Evolutionary conservation across 176 grass and related monocot species (phyloP).

Genomic region (Carex littledalei): DNA sequence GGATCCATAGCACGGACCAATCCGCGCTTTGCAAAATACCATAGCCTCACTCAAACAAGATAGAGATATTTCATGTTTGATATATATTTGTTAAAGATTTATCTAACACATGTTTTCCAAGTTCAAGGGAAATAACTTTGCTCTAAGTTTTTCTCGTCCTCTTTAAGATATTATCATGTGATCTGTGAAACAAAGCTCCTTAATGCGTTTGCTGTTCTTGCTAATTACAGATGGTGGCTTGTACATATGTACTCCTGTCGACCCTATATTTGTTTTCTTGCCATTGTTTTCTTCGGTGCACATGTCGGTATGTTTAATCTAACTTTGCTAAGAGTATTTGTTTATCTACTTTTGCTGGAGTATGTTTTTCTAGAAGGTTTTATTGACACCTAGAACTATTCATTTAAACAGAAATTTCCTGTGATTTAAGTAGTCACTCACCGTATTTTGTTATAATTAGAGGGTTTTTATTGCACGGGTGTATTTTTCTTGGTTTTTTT

Average conservation of each 20-base stretch:
- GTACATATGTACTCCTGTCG: conserved; percentile 69
- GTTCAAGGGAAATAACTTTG: not conserved
- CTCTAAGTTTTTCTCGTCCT: not conserved
- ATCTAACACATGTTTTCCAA: not conserved
- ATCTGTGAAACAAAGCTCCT: not conserved
- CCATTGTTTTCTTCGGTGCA: conserved; percentile 66
- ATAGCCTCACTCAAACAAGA: not conserved
- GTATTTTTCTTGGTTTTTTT: not conserved
- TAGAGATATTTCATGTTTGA: not conserved
- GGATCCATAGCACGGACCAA: no score
- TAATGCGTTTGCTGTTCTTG: not conserved
- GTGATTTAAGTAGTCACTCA: not conserved
- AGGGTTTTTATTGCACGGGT: not conserved
- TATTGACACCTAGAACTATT: not conserved
- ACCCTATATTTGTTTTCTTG: conserved; percentile 76
- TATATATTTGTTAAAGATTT: not conserved
- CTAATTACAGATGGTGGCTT: conserved; percentile 69
- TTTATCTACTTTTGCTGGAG: not conserved
- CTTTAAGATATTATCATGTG: not conserved
- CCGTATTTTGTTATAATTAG: not conserved
- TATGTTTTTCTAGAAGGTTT: not conserved
- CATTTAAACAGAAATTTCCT: not conserved
- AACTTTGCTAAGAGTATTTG: conserved; percentile 13
- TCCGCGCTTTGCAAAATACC: no score
- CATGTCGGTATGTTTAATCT: conserved; percentile 50